phyloP scores from a whole-genome alignment of 148 eudicot species.

The Rhododendron vialii region DNA sequence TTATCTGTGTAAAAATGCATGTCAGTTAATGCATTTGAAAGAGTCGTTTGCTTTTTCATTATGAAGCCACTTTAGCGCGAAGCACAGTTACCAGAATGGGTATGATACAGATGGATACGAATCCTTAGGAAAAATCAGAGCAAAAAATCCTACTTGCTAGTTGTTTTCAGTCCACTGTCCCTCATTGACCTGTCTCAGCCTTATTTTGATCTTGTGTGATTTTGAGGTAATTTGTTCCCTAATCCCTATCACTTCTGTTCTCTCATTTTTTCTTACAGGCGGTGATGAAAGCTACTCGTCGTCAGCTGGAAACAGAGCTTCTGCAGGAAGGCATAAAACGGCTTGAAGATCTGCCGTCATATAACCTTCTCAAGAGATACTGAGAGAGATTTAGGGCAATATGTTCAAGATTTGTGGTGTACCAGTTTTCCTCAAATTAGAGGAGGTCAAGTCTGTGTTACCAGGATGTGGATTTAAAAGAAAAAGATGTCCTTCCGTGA shows the following conservation, averaged over 20 bases:
- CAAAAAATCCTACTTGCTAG: neutral
- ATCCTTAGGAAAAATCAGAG: neutral
- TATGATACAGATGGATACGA: neutral
- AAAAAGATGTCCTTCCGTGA: neutral
- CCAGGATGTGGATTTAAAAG: neutral
- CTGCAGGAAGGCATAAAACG: conserved; percentile 63
- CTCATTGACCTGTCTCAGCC: neutral
- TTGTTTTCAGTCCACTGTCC: neutral
- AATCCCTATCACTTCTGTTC: neutral
- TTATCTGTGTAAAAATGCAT: neutral
- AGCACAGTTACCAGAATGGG: neutral
- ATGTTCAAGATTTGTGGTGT: neutral
- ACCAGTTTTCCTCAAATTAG: neutral
- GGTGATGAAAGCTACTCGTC: conserved; percentile 98
- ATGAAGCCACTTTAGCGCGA: neutral
- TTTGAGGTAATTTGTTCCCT: neutral
- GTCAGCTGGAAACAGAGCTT: conserved; percentile 83
- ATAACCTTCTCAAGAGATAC: conserved; percentile 61
- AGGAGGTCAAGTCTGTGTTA: neutral
- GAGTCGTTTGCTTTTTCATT: neutral
- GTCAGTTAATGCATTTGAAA: neutral
- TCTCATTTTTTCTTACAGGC: conserved; percentile 32
- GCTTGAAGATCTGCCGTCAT: conserved; percentile 89
- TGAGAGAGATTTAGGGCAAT: neutral
- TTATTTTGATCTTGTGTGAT: neutral